Base-by-base conservation (phyloP, 2,329 filamentous ascomycete species). In the Ophiostoma montium region DNA sequence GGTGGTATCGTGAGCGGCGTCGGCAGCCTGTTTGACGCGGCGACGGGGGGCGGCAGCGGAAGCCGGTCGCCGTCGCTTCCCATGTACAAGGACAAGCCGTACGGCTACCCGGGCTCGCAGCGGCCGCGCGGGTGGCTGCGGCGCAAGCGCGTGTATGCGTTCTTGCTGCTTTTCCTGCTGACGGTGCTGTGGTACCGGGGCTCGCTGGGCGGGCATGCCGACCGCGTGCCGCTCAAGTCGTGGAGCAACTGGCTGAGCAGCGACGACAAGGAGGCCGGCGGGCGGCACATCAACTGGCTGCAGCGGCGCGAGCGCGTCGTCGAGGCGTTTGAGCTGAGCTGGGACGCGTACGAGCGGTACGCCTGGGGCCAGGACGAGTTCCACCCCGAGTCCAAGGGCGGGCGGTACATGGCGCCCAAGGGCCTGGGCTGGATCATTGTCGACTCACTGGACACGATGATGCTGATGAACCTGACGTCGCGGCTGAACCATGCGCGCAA, bases 31-130 rank as follows among this genome's bases (percentile, higher is more conserved):
- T 80, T 89, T 54, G 76, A 80, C 35, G 75, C 66, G 21, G 64
- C 53, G 32, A 54, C 59, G 15, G 41, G 41, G 3, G 23, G 39
- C 15, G 41, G 41, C 30, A 59, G 18, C n/a, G 48, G 39, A 43
- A 46, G 31, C 42, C 52, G 27, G 32, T 30, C 16, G 23, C 69
- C 63, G 53, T 70, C 78, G 51, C 69, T 98, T 54, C 92, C 92
- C 42, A 89, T 96, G 84, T 98, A 98, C 70, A 98, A 98, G 67
- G 92, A 98, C 68, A 98, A 98, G 65, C 92, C 92, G n/a, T 92
- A 86, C 62, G 74, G 73, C 46, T 82, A 85, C 58, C 71, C 76
- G 39, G 68, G 72, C 32, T 77, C 76, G 53, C 71, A 75, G 57
- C 75, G 76, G 58, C 70, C 72, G 53, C 71, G 71, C 47, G 71